phyloP scores from a whole-genome alignment of 257 asterid genomes.

The Anisodus acutangulus region DNA sequence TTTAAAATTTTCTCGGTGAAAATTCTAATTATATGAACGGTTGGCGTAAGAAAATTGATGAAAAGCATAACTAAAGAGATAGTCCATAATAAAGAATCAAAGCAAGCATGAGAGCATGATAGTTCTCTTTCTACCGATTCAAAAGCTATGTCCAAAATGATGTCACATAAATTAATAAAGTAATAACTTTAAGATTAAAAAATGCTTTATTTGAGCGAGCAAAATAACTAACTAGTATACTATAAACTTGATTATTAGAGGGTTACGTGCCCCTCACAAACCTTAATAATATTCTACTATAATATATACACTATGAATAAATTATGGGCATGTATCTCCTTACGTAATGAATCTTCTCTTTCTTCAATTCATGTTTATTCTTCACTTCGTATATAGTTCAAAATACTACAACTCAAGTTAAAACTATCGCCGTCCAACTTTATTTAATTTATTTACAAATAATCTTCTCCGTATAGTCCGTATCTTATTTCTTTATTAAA shows the following conservation, averaged over 20 bases:
- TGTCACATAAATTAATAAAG: neutral
- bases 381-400: conserved; percentile 3
- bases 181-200: conserved; percentile 9
- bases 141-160: conserved; percentile 17
- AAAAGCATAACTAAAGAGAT: neutral
- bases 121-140: conserved; percentile 20
- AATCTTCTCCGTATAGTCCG: neutral
- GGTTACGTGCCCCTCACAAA: conserved; percentile 35
- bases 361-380: conserved; percentile 16
- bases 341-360: conserved; percentile 39
- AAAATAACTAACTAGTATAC: neutral
- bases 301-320: neutral
- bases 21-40: no score
- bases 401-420: conserved; percentile 24
- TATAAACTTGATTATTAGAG: neutral
- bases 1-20: no score
- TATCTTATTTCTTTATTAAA: neutral
- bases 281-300: neutral
- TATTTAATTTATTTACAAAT: neutral
- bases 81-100: neutral
- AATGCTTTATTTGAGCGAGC: conserved; percentile 2
- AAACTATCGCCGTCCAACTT: conserved; percentile 17
- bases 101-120: conserved; percentile 5
- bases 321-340: neutral
- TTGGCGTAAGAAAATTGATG: neutral